These are phyloP conservation scores for Plasmodium ovale DNA, from an alignment of 169 alveolate species.

Conservation along the genomic window DNA sequence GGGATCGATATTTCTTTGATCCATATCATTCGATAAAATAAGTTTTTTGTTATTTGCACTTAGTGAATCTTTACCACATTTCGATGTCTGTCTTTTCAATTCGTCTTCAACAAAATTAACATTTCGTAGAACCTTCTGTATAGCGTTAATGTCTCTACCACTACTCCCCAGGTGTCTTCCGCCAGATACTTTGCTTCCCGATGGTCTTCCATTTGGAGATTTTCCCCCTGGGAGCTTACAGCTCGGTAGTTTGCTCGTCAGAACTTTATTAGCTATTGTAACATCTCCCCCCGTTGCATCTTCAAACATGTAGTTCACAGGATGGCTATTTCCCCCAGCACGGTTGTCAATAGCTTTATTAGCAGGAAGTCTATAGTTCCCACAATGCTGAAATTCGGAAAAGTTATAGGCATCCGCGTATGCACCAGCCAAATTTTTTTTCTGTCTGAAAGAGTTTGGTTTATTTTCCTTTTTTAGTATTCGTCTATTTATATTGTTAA, in stretches of 20 bases:
- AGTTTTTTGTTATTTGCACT: background rate
- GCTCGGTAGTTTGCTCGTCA: too few relatives aligned
- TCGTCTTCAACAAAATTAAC: background rate
- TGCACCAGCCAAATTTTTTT: background rate
- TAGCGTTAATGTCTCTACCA: background rate
- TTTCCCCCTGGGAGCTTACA: too few relatives aligned
- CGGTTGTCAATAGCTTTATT: too few relatives aligned
- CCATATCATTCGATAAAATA: background rate
- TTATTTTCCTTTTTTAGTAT: background rate
- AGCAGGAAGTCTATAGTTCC: too few relatives aligned
- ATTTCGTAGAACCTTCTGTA: background rate
- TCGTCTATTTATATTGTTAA: slow-evolving; percentile 12
- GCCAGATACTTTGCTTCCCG: too few relatives aligned
- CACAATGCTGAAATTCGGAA: background rate
- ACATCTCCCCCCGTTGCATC: too few relatives aligned
- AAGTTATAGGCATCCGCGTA: slow-evolving; percentile 9
- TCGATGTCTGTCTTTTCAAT: background rate
- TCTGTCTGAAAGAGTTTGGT: background rate
- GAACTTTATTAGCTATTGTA: too few relatives aligned
- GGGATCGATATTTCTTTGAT: background rate
- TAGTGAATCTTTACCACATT: background rate
- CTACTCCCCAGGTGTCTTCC: too few relatives aligned
- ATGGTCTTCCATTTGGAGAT: too few relatives aligned
- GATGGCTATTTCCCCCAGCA: too few relatives aligned
- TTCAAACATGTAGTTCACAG: too few relatives aligned